Base-by-base conservation (phyloP, 768 basidiomycete genomes). In the Suillus cothurnatus region DNA sequence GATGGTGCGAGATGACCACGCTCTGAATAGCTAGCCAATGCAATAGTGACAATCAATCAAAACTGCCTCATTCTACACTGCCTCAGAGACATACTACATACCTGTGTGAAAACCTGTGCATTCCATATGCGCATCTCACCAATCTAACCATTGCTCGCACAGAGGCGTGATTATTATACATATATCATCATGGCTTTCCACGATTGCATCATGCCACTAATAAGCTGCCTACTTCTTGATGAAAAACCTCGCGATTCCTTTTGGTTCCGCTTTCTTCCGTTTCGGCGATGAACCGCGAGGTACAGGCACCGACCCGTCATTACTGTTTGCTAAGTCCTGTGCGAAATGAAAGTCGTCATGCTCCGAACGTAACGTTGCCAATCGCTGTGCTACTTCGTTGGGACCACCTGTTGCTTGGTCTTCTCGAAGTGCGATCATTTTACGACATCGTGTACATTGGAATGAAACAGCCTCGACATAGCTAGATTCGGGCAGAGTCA, bases 311-410 rank as follows among this genome's bases (percentile, higher is more conserved):
- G 56, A 62, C 5, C 6, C 23, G 23, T 72, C 74, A 60, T 77
- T 64, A 61, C 81, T 79, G 31, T 82, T 82, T 26, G 89, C 84
- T 60, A 98, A 73, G 63, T 93, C 90, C 70, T 88, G 82, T 1
- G 96, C 95, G 69, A 94, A 88, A 75, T 98, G 96, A 75, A 87
- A 97, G 77, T 97, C 96, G 41, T 86, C 84, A 70, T 98, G 96
- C 72, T 97, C 96, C 75, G 84, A 69, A 62, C 81, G 81, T 63
- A 86, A 72, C 65, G 76, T 76, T 7, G 75, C 79, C 43, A 89
- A 69, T 67, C 77, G 79, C 58, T 70, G 68, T n/a, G 68, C 71
- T 36, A 52, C 69, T 6, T 72, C 81, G 47, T 69, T 71, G 61
- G 72, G 76, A 60, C 66, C 61, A 52, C 62, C 65, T 34, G 61